phyloP scores from a whole-genome alignment of 768 basidiomycete species.

The Rhizopogon rudus region DNA sequence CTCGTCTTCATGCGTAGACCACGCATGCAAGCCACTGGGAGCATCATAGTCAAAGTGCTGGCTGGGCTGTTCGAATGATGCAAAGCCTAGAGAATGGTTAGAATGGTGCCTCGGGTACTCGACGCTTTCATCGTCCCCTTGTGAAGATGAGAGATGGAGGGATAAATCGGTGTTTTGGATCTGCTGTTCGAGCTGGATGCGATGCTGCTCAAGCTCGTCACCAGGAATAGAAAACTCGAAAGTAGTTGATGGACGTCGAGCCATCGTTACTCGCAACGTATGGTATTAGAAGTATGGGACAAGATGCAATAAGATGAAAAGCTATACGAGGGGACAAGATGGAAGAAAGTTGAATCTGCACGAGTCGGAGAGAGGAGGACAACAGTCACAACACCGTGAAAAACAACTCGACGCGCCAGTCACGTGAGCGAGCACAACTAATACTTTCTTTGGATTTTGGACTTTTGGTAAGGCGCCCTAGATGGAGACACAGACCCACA shows the following conservation, averaged over 20 bases:
- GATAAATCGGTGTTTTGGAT: conserved; percentile 70
- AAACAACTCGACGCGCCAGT: conserved; percentile 19
- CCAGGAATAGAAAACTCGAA: conserved; percentile 55
- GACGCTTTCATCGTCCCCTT: conserved; percentile 43
- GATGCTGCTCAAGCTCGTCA: conserved; percentile 71
- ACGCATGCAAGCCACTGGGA: conserved; percentile 43
- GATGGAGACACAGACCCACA: conserved; percentile 79
- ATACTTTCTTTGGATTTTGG: not conserved
- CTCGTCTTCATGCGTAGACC: conserved; percentile 65
- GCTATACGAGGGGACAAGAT: conserved; percentile 5
- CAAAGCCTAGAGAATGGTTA: conserved; percentile 51
- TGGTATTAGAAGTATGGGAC: conserved; percentile 8
- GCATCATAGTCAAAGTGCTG: conserved; percentile 55
- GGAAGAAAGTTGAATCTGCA: conserved; percentile 4
- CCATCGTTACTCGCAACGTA: conserved; percentile 17
- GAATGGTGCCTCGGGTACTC: conserved; percentile 73
- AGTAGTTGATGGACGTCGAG: conserved; percentile 18
- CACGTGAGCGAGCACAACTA: conserved; percentile 19
- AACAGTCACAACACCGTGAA: conserved; percentile 15
- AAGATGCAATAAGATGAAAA: conserved; percentile 9
- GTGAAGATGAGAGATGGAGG: conserved; percentile 58
- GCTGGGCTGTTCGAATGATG: conserved; percentile 57
- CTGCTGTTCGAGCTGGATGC: conserved; percentile 76
- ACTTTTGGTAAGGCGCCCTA: not conserved
- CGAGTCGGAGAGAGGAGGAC: not conserved